Evolutionary conservation across 2,329 filamentous ascomycete species (phyloP), one percentile per base, ranked within the genome.

Genomic region (Ascochyta pisi): DNA sequence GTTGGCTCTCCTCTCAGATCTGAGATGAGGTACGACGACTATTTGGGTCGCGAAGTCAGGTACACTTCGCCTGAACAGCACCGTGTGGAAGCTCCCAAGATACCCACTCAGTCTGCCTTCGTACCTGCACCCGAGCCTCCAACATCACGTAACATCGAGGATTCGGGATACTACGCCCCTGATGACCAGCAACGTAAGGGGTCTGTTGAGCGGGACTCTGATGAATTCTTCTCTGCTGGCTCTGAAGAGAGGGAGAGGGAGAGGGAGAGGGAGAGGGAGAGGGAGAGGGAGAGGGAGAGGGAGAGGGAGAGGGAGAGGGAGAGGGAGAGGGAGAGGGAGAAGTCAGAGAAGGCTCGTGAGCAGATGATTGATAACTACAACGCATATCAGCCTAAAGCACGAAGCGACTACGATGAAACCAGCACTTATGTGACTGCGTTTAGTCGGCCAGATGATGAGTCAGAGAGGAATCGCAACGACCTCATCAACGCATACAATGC

Each of bases 21-120:
- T n/a, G 78, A 81, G 54, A 70, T 79, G 48, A 74, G 76, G 24
- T 75, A 76, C 49, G 71, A 80, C 16, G 79, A 81, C 53, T 79
- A 80, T 48, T 67, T 79, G 19, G 71, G 73, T 16, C 49, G 62
- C 12, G 41, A 33, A 2, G 44, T 54, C 6, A 37, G 23, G 3
- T 42, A 34, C 23, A 27, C 26, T 6, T 58, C 60, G 10, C 58
- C 49, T n/a, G 60, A 68, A 23, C 61, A 61, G 22, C 34, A 60
- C 1, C 41, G 55, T 34, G 53, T 57, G 2, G 66, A 69, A 37
- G 57, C 60, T 6, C 57, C 65, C 1, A 64, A 66, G 22, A 42
- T 60, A 7, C 49, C 64, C 26, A 56, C 59, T 6, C 54, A 61
- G 5, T 56, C 61, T 19, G 52, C 61, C 6, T 51, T 64, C 22